Base-by-base conservation (phyloP, 306 rosid genomes). In the Echinosophora koreensis region DNA sequence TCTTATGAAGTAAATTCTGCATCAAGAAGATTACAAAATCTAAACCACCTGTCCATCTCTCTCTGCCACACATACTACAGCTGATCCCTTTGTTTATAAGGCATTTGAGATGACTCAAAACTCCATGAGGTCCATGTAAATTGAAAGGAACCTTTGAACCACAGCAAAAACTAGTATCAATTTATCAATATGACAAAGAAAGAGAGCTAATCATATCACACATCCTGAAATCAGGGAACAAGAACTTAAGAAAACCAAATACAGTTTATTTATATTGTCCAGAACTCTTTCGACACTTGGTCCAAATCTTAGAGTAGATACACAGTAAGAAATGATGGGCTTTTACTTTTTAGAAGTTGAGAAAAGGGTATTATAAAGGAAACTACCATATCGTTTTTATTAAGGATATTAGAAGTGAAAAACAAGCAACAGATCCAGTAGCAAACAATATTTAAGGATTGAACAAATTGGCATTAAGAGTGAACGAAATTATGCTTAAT, bases 41-140 rank as follows among this genome's bases (percentile, higher is more conserved):
- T 28, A 67, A 86, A 79, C 79, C 63, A 91, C 98, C 98, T 96
- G 99, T 80, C 98, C 99, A 50, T 96, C 98, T 85, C 98, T 94
- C 89, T 96, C 99, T 13, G 98, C 98, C 11, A 88, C 90, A 78
- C 99, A 96, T 69, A 96, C 70, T 55, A 96, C 98, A 49, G 98
- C 99, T 30, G 98, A 92, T 68, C 99, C 99, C 85, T 91, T 89
- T 64, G 93, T 87, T 84, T 82, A 96, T 79, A 32, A 96, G 88
- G 88, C 89, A 81, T 82, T 96, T 96, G 80, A 96, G 88, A 87
- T 96, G 96, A 66, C 70, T 91, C 84, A 96, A 71, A 84, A 96
- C 87, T 72, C 98, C 99, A 81, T 87, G 84, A 70, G 93, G 93
- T 41, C 99, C 99, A 30, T 96, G 90, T 69, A 96, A 63, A 69